phyloP scores from a whole-genome alignment of 768 basidiomycete genomes.

The Leccinum disarticulatum region DNA sequence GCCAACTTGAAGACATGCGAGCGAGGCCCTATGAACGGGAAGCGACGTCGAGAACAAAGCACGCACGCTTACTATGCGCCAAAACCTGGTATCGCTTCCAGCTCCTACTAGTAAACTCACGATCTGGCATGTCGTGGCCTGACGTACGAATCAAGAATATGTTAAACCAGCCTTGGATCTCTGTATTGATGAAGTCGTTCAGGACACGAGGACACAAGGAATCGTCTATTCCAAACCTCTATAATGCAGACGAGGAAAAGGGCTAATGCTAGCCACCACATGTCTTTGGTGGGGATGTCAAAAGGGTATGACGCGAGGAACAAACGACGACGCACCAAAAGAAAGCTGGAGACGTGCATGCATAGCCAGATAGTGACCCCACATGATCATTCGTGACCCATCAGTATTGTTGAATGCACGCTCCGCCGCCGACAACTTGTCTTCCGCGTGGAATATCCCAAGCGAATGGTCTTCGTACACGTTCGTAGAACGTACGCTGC shows the following conservation, averaged over 20 bases:
- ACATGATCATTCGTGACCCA: conserved; percentile 58
- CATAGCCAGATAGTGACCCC: conserved; percentile 76
- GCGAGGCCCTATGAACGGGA: conserved; percentile 39
- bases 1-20: conserved; percentile 41
- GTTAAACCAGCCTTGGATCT: conserved; percentile 70
- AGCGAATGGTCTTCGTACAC: conserved; percentile 94
- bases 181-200: conserved; percentile 33
- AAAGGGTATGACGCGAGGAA: background rate
- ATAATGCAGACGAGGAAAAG: conserved; percentile 91
- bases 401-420: conserved; percentile 37
- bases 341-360: conserved; percentile 88
- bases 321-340: conserved; percentile 57
- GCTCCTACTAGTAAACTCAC: conserved; percentile 79
- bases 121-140: conserved; percentile 68
- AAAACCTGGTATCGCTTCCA: conserved; percentile 94
- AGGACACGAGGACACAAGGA: background rate
- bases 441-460: conserved; percentile 64
- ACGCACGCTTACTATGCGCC: conserved; percentile 75
- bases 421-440: conserved; percentile 48
- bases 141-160: conserved; percentile 72
- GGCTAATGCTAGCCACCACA: conserved; percentile 92
- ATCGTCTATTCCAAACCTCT: conserved; percentile 56
- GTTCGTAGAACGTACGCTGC: conserved; percentile 86
- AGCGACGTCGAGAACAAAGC: background rate
- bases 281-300: conserved; percentile 52